These are phyloP conservation scores for Sphaerobolus stellatus DNA, from an alignment of 1,284 basidiomycete genomes.

Conservation along the genomic window DNA sequence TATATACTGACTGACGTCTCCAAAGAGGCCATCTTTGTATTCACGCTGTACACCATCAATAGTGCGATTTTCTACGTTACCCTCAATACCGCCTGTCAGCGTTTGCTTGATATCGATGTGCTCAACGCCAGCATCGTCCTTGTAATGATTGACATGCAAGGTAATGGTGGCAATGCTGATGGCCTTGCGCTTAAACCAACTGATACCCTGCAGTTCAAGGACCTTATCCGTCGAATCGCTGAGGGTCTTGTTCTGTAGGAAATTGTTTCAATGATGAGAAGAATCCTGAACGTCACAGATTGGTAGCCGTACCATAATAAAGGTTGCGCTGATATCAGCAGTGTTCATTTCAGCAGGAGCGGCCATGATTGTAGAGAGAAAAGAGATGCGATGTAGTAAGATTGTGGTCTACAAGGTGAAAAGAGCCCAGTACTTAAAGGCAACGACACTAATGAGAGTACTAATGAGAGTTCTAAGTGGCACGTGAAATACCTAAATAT, in stretches of 20 bases:
- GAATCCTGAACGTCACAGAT: background rate
- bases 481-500: no score
- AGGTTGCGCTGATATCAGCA: conserved; percentile 46
- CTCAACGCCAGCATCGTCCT: conserved; percentile 52
- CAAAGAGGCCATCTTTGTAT: conserved; percentile 55
- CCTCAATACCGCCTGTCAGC: conserved; percentile 57
- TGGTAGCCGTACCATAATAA: conserved; percentile 38
- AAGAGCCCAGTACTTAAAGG: no score
- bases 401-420: no score
- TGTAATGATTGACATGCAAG: conserved; percentile 58
- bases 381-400: no score
- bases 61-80: conserved; percentile 51
- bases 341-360: conserved; percentile 51
- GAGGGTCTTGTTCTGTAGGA: conserved; percentile 56
- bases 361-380: conserved; percentile 46
- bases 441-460: no score
- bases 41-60: conserved; percentile 51
- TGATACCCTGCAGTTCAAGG: conserved; percentile 58
- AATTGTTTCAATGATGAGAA: background rate
- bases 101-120: conserved; percentile 62
- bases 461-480: no score
- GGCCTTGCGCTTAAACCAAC: conserved; percentile 59
- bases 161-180: conserved; percentile 54
- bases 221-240: conserved; percentile 57
- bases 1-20: conserved; percentile 46